Evolutionary conservation across 139 green algal species (phyloP).

Genomic region (Closterium sp.): DNA sequence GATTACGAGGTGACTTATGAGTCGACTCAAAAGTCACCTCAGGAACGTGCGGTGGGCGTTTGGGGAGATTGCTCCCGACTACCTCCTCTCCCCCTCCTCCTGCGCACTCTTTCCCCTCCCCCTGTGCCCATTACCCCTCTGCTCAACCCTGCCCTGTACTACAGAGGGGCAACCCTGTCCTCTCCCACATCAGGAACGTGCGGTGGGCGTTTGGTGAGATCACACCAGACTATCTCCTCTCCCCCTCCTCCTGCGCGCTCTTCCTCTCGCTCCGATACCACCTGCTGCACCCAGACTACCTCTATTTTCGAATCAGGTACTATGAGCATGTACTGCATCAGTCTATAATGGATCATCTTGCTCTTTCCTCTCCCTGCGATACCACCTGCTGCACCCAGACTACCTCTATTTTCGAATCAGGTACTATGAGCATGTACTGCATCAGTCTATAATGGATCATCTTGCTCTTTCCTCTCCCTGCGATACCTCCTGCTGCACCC

Average conservation of each 20-base stretch:
- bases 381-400: too few species aligned
- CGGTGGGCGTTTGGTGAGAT: constrained; percentile 77
- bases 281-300: constrained; percentile 88
- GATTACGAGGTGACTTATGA: too few species aligned
- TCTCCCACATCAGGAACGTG: constrained; percentile 83
- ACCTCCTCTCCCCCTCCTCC: background rate
- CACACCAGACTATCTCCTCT: constrained; percentile 77
- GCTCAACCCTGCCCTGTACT: background rate
- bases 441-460: too few species aligned
- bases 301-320: constrained; percentile 70
- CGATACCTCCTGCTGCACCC: too few species aligned
- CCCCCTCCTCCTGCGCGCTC: constrained; percentile 1
- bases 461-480: too few species aligned
- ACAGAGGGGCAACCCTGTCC: constrained; percentile 85
- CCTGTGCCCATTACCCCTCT: background rate
- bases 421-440: too few species aligned
- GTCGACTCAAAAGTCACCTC: too few species aligned
- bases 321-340: too few species aligned
- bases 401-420: too few species aligned
- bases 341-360: too few species aligned
- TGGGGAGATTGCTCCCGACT: constrained; percentile 55
- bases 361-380: too few species aligned
- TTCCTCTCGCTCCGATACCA: constrained; percentile 69
- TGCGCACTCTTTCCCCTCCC: background rate
- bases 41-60: constrained; percentile 79